These are phyloP conservation scores for Phytophthora citricola DNA, from an alignment of 352 stramenopile species.

Conservation along the genomic window DNA sequence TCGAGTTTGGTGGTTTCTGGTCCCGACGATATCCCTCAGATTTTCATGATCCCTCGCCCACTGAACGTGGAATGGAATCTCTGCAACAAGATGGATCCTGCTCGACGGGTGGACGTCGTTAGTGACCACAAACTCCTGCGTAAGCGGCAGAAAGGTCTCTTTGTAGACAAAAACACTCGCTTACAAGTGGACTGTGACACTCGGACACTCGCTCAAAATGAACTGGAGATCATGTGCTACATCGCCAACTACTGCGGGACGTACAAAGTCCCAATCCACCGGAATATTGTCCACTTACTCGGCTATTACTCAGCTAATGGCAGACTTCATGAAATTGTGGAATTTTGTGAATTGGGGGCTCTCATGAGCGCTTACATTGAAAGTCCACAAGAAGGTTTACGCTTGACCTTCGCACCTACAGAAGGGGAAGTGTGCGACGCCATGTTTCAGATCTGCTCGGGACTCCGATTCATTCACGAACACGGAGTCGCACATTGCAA, in stretches of 20 bases:
- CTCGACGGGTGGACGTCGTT: conserved; percentile 61
- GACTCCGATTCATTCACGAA: conserved; percentile 58
- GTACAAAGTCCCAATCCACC: conserved; percentile 46
- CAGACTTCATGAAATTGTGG: conserved; percentile 63
- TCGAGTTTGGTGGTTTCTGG: conserved; percentile 20
- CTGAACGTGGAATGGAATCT: conserved; percentile 75
- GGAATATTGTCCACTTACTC: conserved; percentile 59
- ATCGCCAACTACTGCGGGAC: conserved; percentile 50
- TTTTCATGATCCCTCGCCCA: conserved; percentile 57
- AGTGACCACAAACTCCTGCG: conserved; percentile 56
- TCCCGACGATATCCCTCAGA: conserved; percentile 34
- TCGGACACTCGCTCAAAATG: conserved; percentile 49
- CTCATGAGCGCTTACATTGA: conserved; percentile 62
- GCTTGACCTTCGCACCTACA: conserved; percentile 41
- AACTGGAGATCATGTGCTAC: conserved; percentile 71
- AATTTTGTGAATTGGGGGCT: conserved; percentile 69
- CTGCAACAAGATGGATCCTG: conserved; percentile 63
- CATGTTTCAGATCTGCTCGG: conserved; percentile 89
- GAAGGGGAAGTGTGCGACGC: conserved; percentile 58
- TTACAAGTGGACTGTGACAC: conserved; percentile 48
- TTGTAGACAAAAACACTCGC: conserved; percentile 65
- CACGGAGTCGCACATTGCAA: conserved; percentile 73
- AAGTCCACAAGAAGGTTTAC: conserved; percentile 47
- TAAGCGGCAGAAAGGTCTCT: conserved; percentile 52
- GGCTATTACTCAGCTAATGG: conserved; percentile 60